Evolutionary conservation across 1,284 basidiomycete species (phyloP).

Genomic region (Cutaneotrichosporon sp.): DNA sequence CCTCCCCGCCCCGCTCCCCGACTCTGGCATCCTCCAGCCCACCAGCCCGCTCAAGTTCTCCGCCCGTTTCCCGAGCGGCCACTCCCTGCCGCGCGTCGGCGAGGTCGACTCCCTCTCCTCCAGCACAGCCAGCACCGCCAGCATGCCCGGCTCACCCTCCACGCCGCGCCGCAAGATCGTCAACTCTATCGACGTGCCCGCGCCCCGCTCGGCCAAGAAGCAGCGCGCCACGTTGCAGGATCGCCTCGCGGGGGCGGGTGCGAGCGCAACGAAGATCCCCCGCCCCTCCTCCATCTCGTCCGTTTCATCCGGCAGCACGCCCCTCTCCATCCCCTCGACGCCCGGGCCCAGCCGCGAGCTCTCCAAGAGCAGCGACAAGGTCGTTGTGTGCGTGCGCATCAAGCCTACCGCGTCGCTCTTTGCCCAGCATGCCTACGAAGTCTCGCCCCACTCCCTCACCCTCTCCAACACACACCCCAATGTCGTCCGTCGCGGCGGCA

Average conservation of each 20-base stretch:
- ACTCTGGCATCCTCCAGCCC: conserved; percentile 10
- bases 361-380: conserved; percentile 39
- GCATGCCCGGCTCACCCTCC: neutral
- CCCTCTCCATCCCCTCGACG: neutral
- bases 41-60: conserved; percentile 4
- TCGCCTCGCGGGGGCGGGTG: conserved; percentile 28
- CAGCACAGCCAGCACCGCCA: neutral
- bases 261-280: conserved; percentile 11
- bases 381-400: conserved; percentile 51
- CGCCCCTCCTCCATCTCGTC: conserved; percentile 8
- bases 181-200: conserved; percentile 20
- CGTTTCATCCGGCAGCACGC: neutral
- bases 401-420: conserved; percentile 47
- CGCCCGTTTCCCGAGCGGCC: conserved; percentile 4
- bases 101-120: conserved; percentile 15
- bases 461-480: conserved; percentile 50
- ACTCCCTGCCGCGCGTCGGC: conserved; percentile 9
- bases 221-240: conserved; percentile 37
- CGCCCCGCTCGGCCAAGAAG: conserved; percentile 21
- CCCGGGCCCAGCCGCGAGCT: conserved; percentile 1
- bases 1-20: conserved; percentile 13
- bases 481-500: conserved; percentile 51
- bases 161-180: conserved; percentile 24
- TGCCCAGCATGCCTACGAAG: conserved; percentile 42
- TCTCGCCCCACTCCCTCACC: conserved; percentile 38